Conservation (phyloP, 805 yeast species). For the Lipomyces starkeyi region DNA sequence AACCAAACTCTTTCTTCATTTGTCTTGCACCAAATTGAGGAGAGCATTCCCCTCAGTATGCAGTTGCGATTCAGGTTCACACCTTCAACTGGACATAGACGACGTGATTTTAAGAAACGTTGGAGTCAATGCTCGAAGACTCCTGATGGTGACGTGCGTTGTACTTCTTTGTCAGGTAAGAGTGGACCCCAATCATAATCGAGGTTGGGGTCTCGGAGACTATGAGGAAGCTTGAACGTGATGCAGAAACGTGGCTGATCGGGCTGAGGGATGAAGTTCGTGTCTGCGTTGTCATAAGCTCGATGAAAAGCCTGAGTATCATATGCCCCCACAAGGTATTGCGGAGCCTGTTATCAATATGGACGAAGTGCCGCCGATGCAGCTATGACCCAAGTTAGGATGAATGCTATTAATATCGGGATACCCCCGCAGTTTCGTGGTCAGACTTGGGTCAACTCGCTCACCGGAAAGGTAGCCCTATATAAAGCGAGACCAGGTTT, state of each 20-base stretch:
- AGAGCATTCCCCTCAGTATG: not conserved
- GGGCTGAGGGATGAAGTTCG: not conserved
- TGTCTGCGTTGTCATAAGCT: not conserved
- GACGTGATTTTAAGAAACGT: not conserved
- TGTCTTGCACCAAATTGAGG: not conserved
- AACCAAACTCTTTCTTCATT: not conserved
- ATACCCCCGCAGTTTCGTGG: not conserved
- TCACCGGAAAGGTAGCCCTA: not conserved
- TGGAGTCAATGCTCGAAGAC: not conserved
- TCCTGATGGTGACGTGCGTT: not conserved
- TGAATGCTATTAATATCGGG: not conserved
- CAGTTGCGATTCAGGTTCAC: not conserved
- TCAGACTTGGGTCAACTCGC: conserved; percentile 2
- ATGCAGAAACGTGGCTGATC: not conserved
- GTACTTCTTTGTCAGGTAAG: not conserved
- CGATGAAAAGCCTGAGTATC: not conserved
- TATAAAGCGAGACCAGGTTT: not conserved
- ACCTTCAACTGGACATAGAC: not conserved
- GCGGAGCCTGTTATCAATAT: not conserved
- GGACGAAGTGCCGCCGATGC: not conserved
- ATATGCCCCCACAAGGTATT: not conserved
- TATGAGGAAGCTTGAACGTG: not conserved
- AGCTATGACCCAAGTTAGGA: not conserved
- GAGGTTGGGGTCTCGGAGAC: not conserved
- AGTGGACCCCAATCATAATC: not conserved